Evolutionary conservation across 768 basidiomycete species (phyloP).

Genomic region (Galerina sulciceps): DNA sequence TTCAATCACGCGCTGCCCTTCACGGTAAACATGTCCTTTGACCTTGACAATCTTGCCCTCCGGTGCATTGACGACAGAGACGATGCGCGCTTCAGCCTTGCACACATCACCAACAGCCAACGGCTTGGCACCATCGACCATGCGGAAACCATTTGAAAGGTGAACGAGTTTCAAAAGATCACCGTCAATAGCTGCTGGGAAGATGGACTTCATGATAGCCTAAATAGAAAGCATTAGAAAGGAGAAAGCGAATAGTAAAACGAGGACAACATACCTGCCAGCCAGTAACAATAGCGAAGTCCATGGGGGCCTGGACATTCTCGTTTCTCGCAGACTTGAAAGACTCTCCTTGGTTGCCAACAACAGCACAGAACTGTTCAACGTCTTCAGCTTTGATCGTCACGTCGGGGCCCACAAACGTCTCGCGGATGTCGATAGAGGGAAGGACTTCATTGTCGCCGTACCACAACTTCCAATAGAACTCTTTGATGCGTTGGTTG

Average conservation of each 20-base stretch:
- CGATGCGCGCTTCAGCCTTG: conserved; percentile 85
- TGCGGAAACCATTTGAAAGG: conserved; percentile 94
- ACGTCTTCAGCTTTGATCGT: conserved; percentile 76
- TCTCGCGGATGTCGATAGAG: conserved; percentile 77
- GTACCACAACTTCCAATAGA: conserved; percentile 99
- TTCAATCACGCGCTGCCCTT: conserved; percentile 83
- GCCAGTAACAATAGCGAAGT: conserved; percentile 97
- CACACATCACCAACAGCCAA: conserved; percentile 89
- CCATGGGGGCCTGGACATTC: conserved; percentile 90
- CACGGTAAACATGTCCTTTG: conserved; percentile 81
- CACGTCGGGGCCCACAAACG: conserved; percentile 87
- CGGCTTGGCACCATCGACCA: conserved; percentile 76
- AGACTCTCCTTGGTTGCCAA: conserved; percentile 90
- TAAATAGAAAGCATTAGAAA: conserved; percentile 33
- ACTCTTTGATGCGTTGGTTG: conserved; percentile 91
- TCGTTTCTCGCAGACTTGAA: conserved; percentile 81
- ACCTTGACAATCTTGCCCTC: conserved; percentile 94
- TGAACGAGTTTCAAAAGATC: conserved; percentile 96
- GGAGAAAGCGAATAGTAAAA: neutral
- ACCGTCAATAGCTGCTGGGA: conserved; percentile 90
- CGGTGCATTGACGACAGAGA: conserved; percentile 88
- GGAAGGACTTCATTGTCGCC: conserved; percentile 83
- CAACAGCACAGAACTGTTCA: conserved; percentile 89
- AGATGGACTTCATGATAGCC: conserved; percentile 99
- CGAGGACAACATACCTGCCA: conserved; percentile 78